These are phyloP conservation scores for Discostella pseudostelligera DNA, from an alignment of 108 stramenopile genomes.

Conservation along the genomic window DNA sequence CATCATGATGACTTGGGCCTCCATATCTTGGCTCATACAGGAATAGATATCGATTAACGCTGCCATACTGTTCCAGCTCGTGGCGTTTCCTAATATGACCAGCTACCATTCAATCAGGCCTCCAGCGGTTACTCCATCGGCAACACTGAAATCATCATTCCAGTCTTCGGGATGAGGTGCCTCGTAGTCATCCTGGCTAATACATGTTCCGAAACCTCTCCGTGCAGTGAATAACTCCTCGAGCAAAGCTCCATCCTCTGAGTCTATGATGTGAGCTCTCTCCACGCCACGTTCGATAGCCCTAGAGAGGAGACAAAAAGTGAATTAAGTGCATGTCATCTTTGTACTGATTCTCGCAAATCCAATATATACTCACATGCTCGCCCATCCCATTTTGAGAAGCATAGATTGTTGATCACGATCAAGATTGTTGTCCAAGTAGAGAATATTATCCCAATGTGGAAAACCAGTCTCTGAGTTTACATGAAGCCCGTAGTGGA, in stretches of 20 bases:
- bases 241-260: conserved; percentile 59
- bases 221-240: conserved; percentile 63
- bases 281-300: conserved; percentile 60
- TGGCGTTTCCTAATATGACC: no score
- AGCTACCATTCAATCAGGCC: conserved; percentile 21
- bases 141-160: conserved; percentile 43
- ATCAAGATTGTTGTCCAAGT: conserved; percentile 4
- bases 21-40: no score
- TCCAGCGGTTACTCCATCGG: conserved; percentile 17
- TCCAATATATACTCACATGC: conserved; percentile 4
- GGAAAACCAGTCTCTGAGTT: conserved; percentile 43
- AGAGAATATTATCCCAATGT: conserved; percentile 18
- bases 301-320: not conserved
- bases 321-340: no score
- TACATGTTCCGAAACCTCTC: conserved; percentile 59
- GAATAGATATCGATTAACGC: no score
- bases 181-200: conserved; percentile 55
- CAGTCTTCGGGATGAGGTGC: conserved; percentile 45
- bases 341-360: no score
- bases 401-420: conserved; percentile 39
- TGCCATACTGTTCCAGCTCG: no score
- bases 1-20: no score
- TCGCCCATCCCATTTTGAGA: conserved; percentile 64
- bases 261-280: conserved; percentile 63
- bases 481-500: conserved; percentile 36